Evolutionary conservation across 306 rosid species (phyloP).

Genomic region (Inga oerstediana): DNA sequence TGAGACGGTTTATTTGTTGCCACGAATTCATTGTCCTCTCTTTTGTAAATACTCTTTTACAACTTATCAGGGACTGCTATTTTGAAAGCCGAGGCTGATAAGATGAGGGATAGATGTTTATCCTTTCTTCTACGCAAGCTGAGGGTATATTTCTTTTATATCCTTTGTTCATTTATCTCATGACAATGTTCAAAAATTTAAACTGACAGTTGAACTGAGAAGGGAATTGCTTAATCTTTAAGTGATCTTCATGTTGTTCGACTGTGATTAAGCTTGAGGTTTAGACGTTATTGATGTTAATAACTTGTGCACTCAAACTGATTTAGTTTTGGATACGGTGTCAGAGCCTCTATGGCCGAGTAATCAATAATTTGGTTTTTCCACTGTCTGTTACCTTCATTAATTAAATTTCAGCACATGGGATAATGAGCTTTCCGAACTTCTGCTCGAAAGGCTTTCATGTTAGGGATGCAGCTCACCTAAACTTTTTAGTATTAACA

Average conservation of each 20-base stretch:
- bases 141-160: slow-evolving; percentile 43
- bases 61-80: slow-evolving; percentile 70
- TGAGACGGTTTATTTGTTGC: neutral
- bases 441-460: neutral
- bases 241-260: neutral
- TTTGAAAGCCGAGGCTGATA: slow-evolving; percentile 61
- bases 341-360: neutral
- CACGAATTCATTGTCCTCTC: slow-evolving; percentile 8
- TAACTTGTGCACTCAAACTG: no score
- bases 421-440: neutral
- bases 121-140: slow-evolving; percentile 60
- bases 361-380: neutral
- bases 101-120: slow-evolving; percentile 66
- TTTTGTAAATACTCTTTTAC: neutral
- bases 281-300: neutral
- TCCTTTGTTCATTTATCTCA: neutral
- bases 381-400: neutral
- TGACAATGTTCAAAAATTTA: neutral
- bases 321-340: neutral
- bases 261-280: neutral
- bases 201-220: neutral
- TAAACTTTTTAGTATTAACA: no score
- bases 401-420: neutral
- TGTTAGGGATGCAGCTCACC: neutral
- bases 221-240: neutral